Conservation (phyloP, 139 green algal species). For the Tetradesmus lagerheimii region DNA sequence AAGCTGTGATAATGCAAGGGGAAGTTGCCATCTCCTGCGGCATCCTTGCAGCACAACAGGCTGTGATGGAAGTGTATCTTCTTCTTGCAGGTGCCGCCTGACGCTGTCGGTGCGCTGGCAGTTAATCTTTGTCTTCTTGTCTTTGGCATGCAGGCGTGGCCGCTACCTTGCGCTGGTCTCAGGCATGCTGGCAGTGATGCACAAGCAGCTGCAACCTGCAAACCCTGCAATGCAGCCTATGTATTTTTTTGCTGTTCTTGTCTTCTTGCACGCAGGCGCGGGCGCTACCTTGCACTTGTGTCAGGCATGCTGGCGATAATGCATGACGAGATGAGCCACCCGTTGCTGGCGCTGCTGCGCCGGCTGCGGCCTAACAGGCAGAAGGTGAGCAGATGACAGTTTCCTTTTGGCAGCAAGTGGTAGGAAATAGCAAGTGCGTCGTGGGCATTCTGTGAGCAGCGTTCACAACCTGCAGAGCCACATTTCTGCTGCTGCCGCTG, state of each 20-base stretch:
- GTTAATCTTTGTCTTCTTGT: too few species aligned
- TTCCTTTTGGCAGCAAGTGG: neutral
- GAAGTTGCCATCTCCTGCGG: too few species aligned
- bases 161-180: neutral
- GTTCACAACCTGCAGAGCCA: neutral
- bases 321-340: slow-evolving; percentile 3
- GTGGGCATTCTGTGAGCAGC: neutral
- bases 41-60: too few species aligned
- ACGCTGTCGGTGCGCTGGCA: too few species aligned
- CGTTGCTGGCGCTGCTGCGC: neutral
- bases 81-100: too few species aligned
- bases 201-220: neutral
- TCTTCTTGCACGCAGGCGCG: neutral
- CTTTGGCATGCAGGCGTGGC: neutral
- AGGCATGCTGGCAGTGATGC: neutral
- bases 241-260: too few species aligned
- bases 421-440: too few species aligned
- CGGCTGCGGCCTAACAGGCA: neutral
- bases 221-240: too few species aligned
- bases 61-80: too few species aligned
- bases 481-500: neutral
- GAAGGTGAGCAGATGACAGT: neutral
- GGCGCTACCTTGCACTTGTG: neutral
- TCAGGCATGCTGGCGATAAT: neutral
- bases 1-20: too few species aligned